A percentile compares a stretch with the other conserved stretches of the same genome.
Evolutionary conservation across 108 stramenopile species (phyloP).

Genomic region (Schizochytrium sp.): DNA sequence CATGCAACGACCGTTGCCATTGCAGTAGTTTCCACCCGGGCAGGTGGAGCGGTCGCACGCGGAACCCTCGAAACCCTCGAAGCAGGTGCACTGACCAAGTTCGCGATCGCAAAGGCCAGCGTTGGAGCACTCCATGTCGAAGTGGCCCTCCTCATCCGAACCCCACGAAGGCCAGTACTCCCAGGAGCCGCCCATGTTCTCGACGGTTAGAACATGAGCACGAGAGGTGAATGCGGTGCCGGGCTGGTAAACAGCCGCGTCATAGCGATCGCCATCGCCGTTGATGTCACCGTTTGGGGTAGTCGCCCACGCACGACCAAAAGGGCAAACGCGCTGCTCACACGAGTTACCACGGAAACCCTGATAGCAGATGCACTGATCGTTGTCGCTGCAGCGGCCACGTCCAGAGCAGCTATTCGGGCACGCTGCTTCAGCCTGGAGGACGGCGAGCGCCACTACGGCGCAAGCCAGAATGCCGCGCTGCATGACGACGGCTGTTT

Average conservation of each 20-base stretch:
- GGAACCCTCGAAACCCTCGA: constrained; percentile 66
- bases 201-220: not conserved
- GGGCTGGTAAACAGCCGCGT: constrained; percentile 42
- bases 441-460: not conserved
- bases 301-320: not conserved
- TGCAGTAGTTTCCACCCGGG: constrained; percentile 46
- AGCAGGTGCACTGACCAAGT: constrained; percentile 64
- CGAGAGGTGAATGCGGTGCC: constrained; percentile 19
- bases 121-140: constrained; percentile 36
- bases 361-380: constrained; percentile 37
- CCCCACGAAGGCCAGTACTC: constrained; percentile 1
- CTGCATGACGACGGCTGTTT: not conserved
- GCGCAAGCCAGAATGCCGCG: not conserved
- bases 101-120: constrained; percentile 61
- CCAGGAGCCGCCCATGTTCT: constrained; percentile 21
- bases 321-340: constrained; percentile 63
- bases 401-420: not conserved
- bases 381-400: constrained; percentile 21
- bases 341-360: constrained; percentile 50
- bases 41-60: constrained; percentile 70
- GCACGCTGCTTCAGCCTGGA: not conserved
- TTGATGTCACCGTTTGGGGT: constrained; percentile 15
- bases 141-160: not conserved
- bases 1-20: constrained; percentile 58
- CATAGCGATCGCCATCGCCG: constrained; percentile 29